Evolutionary conservation across 805 yeast species (phyloP).

Genomic region (Wickerhamomyces xylosicus): DNA sequence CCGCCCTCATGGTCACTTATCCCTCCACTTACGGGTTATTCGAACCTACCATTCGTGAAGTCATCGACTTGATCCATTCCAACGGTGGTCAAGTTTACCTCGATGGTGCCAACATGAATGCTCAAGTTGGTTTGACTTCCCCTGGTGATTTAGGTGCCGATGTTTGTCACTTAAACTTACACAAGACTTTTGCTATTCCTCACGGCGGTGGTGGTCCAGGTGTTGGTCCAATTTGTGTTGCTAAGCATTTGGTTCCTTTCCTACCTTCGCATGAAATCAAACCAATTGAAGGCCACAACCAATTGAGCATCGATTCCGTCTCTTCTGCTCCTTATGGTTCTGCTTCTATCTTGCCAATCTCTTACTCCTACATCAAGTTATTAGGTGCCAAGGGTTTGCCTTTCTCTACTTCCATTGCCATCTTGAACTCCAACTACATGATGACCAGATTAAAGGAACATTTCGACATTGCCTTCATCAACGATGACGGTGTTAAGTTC

Average conservation of each 20-base stretch:
- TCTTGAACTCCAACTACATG: constrained; percentile 95
- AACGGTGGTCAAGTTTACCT: constrained; percentile 93
- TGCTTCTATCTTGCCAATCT: constrained; percentile 85
- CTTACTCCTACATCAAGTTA: constrained; percentile 91
- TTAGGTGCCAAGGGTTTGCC: constrained; percentile 82
- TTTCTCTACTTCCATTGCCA: constrained; percentile 80
- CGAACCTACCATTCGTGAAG: constrained; percentile 81
- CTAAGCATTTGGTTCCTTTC: constrained; percentile 65
- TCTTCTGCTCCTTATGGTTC: constrained; percentile 95
- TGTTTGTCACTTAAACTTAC: constrained; percentile 93
- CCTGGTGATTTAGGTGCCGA: constrained; percentile 98
- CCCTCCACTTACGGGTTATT: constrained; percentile 96
- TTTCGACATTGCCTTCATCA: constrained; percentile 70
- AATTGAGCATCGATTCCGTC: constrained; percentile 60
- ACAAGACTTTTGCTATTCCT: constrained; percentile 94
- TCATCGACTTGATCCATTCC: constrained; percentile 75
- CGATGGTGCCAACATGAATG: constrained; percentile 99
- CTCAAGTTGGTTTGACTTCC: constrained; percentile 93
- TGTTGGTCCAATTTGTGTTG: constrained; percentile 95
- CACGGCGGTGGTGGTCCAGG: constrained; percentile 99
- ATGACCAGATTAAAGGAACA: constrained; percentile 61
- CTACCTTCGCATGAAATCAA: constrained; percentile 71
- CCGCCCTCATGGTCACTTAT: constrained; percentile 93
- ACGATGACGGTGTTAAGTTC: constrained; percentile 47
- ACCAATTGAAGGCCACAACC: constrained; percentile 28